Evolutionary conservation across 208 protist genomes (phyloP), one percentile per base, ranked within the genome.

Genomic region (Wallacemonas sp.): DNA sequence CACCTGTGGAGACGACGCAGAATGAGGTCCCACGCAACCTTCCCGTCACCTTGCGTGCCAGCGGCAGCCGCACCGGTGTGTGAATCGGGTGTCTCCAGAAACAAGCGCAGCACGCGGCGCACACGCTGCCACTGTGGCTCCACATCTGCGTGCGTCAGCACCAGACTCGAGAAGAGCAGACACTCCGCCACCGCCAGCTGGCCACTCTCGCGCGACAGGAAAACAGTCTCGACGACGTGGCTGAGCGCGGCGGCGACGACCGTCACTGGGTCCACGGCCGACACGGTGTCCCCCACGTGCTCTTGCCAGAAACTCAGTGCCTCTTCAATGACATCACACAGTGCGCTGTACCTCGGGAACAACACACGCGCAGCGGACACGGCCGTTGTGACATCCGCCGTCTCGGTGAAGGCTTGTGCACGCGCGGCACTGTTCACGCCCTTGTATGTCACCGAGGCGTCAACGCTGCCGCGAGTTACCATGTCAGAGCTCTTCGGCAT

Each of bases 161-260:
- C 52, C 30, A 83, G 68, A 1, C 68, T 69, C 22, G 72, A 70
- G 53, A 85, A 89, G 73, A 89, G 83, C 38, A 89, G 45, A 53
- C 75, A 64, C 55, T 85, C 78, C 42, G 70, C 76, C 21, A 54
- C 45, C 3, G 66, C 65, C 33, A 81, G 60, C 58, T 81, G 38
- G 5, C 39, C 38, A 45, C 38, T 48, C 2, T 46, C 55, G 55
- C 55, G 55, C 17, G 55, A 30, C 37, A 57, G 29, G 12, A 34
- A 37, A 9, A 32, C 38, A 2, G 50, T 30, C 30, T 57, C 50
- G 12, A 57, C 50, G n/a, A 27, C n/a, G 15, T 57, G 50, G 30
- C 15, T 37, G 30, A 57, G 29, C 3, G 50, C 50, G 30, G 5
- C 29, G 15, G 50, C 29, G 30, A 57, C 30, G n/a, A 37, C 50